Evolutionary conservation across 805 yeast species (phyloP).

Genomic region (Saturnispora bothae): DNA sequence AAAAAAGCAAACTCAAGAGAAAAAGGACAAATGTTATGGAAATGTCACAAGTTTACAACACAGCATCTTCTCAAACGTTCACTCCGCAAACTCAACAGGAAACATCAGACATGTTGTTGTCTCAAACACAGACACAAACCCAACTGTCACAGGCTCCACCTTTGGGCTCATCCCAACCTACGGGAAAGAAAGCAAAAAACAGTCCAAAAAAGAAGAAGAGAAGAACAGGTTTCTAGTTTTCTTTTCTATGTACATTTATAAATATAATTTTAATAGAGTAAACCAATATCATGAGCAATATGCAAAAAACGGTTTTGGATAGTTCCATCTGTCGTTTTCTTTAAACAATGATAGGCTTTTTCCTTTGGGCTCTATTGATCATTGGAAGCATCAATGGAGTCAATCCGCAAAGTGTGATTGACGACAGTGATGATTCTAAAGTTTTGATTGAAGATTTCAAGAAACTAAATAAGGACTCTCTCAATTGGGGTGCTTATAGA

Average conservation of each 20-base stretch:
- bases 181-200: slow-evolving; percentile 1
- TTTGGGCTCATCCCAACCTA: background rate
- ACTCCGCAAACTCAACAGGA: too few species aligned
- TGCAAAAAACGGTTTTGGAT: too few species aligned
- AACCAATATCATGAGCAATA: slow-evolving; percentile 2
- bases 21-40: too few species aligned
- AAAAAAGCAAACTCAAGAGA: background rate
- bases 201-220: slow-evolving; percentile 6
- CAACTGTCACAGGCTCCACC: slow-evolving; percentile 5
- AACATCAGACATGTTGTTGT: too few species aligned
- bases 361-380: too few species aligned
- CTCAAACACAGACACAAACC: background rate
- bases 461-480: slow-evolving; percentile 35
- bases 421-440: slow-evolving; percentile 8
- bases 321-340: too few species aligned
- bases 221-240: slow-evolving; percentile 4
- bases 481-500: slow-evolving; percentile 90
- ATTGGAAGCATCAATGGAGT: too few species aligned
- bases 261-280: background rate
- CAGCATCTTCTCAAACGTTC: too few species aligned
- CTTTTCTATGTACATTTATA: too few species aligned
- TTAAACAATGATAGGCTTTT: too few species aligned
- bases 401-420: background rate
- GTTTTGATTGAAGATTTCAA: slow-evolving; percentile 20
- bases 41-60: too few species aligned